Evolutionary conservation across 148 eudicot genomes (phyloP), one percentile per base, ranked within the genome.

Genomic region (Beta vulgaris): DNA sequence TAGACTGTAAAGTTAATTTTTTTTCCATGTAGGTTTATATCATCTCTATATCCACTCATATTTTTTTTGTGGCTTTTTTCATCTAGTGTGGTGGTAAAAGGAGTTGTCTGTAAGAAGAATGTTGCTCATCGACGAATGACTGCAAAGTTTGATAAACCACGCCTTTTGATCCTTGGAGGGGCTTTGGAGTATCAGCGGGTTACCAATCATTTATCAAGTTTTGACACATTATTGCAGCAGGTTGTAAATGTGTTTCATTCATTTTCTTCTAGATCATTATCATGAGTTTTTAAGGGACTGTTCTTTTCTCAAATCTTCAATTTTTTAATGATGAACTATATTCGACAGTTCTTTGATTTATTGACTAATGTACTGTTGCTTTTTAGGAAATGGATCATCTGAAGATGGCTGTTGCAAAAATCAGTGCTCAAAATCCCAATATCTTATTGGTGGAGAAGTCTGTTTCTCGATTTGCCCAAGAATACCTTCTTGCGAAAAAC

Each of bases 41-140:
- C 19, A 35, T 58, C 73, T 68, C 51, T 59, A 61, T 18, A 53
- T 61, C 68, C 63, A 67, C 73, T 74, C 15, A 53, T 39, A 34
- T 23, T 16, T 28, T 49, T 36, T 25, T 1, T 35, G 1, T 28
- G 21, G 39, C 8, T 73, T 10, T 32, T 49, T 54, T 34, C 43
- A 73, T 74, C 4, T 72, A 96, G 99, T 80, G 55, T 80, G 87
- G 91, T 96, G 74, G 81, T 96, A 72, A 96, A 83, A 86, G 99
- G 99, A 81, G 88, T 96, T 85, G 99, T 92, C 79, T 96, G 98
- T 73, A 92, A 96, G 90, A 96, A 92, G 85, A 96, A 96, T 82
- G 97, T 96, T 80, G 99, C 94, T 84, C 94, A 96, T 83, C 87
- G 99, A 57, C 85, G 94, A 64, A 96, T 96, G 99, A 86, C 84